Percentiles rank a stretch among this genome's conserved stretches.
phyloP scores from a whole-genome alignment of 345 rosid species.

The Citrus sinensis region DNA sequence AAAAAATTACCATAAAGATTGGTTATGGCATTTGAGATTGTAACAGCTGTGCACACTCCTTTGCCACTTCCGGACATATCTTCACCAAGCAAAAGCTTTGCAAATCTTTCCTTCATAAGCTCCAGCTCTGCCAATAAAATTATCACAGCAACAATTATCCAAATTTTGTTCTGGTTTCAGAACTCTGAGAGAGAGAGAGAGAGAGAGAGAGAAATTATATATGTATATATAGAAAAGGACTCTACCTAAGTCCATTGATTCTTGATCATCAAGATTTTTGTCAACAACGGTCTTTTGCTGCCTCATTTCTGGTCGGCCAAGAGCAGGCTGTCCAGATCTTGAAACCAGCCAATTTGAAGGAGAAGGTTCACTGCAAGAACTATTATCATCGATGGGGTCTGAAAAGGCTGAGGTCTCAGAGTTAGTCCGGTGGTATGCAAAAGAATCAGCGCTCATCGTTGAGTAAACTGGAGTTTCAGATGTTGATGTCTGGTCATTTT shows the following conservation, averaged over 20 bases:
- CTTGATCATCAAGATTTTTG: constrained; percentile 42
- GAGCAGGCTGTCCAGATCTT: constrained; percentile 27
- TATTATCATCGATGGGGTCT: constrained; percentile 52
- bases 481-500: constrained; percentile 39
- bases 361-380: constrained; percentile 58
- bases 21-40: constrained; percentile 90
- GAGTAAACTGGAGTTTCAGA: constrained; percentile 56
- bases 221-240: neutral
- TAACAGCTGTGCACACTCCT: constrained; percentile 87
- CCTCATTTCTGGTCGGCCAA: constrained; percentile 31
- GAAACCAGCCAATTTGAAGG: constrained; percentile 51
- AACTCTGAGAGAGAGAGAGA: no score
- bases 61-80: constrained; percentile 98
- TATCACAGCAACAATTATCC: neutral
- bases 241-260: constrained; percentile 53
- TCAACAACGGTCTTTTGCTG: constrained; percentile 24
- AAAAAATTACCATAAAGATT: constrained; percentile 76
- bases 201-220: no score
- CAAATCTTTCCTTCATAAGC: constrained; percentile 85
- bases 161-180: neutral
- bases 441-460: constrained; percentile 53
- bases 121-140: constrained; percentile 52
- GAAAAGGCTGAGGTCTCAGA: constrained; percentile 69
- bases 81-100: constrained; percentile 89
- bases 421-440: constrained; percentile 45